A percentile compares a stretch with the other conserved stretches of the same genome.
These are phyloP conservation scores for Fragilaria radians DNA, from an alignment of 108 stramenopile genomes.

Conservation along the genomic window DNA sequence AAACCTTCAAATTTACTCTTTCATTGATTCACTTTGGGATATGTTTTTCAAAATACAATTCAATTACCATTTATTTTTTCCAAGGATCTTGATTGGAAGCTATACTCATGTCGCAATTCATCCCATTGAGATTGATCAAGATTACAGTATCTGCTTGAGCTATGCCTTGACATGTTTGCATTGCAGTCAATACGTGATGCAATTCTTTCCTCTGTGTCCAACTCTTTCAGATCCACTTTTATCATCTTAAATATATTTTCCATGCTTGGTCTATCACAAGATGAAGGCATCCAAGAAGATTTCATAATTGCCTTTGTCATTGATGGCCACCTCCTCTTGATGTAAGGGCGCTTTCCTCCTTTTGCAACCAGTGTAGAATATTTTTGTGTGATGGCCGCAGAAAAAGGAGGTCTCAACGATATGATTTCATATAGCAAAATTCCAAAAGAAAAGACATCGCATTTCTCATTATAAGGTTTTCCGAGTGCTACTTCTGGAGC, in stretches of 20 bases:
- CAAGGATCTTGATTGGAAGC: too few species aligned
- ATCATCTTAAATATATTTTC: too few species aligned
- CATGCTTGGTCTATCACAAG: neutral
- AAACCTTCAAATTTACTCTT: too few species aligned
- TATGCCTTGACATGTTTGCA: too few species aligned
- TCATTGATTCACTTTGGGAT: too few species aligned
- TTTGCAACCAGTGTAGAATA: neutral
- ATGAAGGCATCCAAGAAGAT: neutral
- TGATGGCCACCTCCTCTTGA: neutral
- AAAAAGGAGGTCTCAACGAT: slow-evolving; percentile 61
- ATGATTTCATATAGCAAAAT: slow-evolving; percentile 68
- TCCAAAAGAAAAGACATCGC: slow-evolving; percentile 73
- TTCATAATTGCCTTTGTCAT: neutral
- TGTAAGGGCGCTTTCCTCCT: neutral
- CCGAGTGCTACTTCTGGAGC: slow-evolving; percentile 65
- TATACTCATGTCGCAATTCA: too few species aligned
- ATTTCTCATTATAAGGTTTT: slow-evolving; percentile 50
- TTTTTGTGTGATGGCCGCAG: neutral
- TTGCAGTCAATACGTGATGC: too few species aligned
- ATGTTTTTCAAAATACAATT: too few species aligned
- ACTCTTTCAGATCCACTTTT: neutral
- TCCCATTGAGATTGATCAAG: too few species aligned
- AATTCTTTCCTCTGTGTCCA: neutral
- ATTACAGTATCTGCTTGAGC: too few species aligned
- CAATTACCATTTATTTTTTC: too few species aligned